Base-by-base conservation (phyloP, 73 alveolate genomes). In the Blepharisma japonicum region DNA sequence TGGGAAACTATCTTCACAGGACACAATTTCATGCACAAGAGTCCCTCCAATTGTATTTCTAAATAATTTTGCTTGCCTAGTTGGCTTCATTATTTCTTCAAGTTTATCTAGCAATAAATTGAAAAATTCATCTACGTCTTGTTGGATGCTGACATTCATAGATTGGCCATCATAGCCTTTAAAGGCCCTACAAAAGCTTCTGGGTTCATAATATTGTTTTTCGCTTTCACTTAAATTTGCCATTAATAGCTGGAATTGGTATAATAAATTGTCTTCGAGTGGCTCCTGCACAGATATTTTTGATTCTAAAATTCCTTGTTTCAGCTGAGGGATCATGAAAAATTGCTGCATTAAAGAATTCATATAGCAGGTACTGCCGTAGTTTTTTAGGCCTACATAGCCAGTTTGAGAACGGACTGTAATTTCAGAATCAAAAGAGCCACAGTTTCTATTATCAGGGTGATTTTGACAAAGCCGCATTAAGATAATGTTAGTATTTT, bases 281-380 rank as follows among this genome's bases (percentile, higher is more conserved):
- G 55, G 68, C 6, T 80, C 79, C 7, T 70, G 32, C 18, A 78
- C 79, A 20, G 68, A 77, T 18, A 92, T 81, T 55, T 80, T 70
- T 20, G 91, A 81, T 11, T 80, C 55, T 21, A 88, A 82, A 68
- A 94, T 81, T 47, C 96, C 94, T 9, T 92, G 50, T 21, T 95
- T 78, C 47, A 92, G 86, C 54, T 93, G 89, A 8, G 96, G 96
- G 27, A 94, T 86, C 97, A 95, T 96, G 84, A 81, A 96, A 55
- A 96, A 91, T 86, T 96, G 94, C 77, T 96, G 93, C 47, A 96
- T 83, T 45, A 94, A 77, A 32, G 98, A 85, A 79, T 96, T 96
- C 97, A 94, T 87, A 76, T 96, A 96, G 81, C 99, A 96, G 39
- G 98, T 96, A 47, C 97, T 91, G 27, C 99, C 98, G 20, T 87